phyloP scores from a whole-genome alignment of 495 filamentous ascomycete species.

The Penicillium roqueforti region DNA sequence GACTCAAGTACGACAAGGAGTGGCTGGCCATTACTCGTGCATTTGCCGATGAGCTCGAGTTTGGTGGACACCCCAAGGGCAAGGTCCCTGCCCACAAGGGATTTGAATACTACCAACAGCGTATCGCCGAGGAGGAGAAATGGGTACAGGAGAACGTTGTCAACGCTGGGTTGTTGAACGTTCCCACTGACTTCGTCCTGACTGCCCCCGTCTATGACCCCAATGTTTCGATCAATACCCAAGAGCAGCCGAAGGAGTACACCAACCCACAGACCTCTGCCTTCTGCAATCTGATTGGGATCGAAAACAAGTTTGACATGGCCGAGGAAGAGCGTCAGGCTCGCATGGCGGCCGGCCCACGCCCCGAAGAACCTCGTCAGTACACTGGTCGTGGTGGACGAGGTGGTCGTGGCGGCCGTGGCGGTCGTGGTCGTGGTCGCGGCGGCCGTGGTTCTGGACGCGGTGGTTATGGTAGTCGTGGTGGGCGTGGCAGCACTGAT shows the following conservation, averaged over 20 bases:
- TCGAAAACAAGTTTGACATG: conserved; percentile 71
- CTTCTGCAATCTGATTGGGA: conserved; percentile 75
- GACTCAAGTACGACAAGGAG: conserved; percentile 81
- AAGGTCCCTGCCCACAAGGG: conserved; percentile 51
- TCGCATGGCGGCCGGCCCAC: conserved; percentile 38
- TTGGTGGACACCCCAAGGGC: conserved; percentile 51
- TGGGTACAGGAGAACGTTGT: conserved; percentile 80
- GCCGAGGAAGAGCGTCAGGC: conserved; percentile 61
- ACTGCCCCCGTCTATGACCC: conserved; percentile 69
- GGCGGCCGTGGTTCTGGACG: conserved; percentile 4
- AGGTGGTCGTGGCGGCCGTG: conserved; percentile 16
- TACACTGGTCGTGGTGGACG: conserved; percentile 14
- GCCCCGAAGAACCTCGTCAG: conserved; percentile 4
- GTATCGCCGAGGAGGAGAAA: conserved; percentile 58
- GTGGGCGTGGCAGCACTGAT: neutral
- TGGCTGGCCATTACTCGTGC: conserved; percentile 90
- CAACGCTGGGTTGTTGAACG: conserved; percentile 48
- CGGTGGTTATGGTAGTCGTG: neutral
- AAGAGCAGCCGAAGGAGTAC: conserved; percentile 64
- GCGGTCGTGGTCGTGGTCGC: conserved; percentile 20
- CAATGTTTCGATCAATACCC: conserved; percentile 30
- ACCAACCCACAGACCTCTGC: conserved; percentile 72
- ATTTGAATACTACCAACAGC: conserved; percentile 55
- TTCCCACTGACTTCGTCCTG: conserved; percentile 72
- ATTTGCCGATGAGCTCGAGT: conserved; percentile 57